A percentile compares a stretch with the other conserved stretches of the same genome.
These are phyloP conservation scores for Xylaria sp. DNA, from an alignment of 2,329 filamentous ascomycete genomes.

Conservation along the genomic window DNA sequence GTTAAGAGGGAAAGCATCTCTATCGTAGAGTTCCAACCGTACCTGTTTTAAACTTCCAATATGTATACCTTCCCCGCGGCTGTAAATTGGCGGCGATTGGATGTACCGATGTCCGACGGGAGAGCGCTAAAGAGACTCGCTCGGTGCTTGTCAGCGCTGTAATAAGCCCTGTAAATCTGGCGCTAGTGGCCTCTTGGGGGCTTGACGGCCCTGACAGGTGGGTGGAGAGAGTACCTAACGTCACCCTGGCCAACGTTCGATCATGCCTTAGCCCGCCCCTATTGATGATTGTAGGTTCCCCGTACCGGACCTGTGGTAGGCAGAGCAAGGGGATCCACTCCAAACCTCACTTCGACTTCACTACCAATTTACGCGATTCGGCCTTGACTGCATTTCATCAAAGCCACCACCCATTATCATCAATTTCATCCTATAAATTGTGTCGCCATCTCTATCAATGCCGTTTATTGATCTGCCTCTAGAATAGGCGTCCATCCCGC, in stretches of 20 bases:
- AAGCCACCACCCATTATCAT: constrained; percentile 40
- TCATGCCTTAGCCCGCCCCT: constrained; percentile 8
- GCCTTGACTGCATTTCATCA: constrained; percentile 47
- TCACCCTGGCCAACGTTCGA: neutral
- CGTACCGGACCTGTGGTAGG: constrained; percentile 1
- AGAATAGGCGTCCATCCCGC: constrained; percentile 44
- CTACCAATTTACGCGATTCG: constrained; percentile 49
- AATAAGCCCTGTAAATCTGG: neutral
- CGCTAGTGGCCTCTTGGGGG: neutral
- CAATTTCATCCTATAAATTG: constrained; percentile 36
- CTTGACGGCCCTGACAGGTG: neutral
- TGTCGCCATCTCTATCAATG: constrained; percentile 48
- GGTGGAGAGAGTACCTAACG: neutral
- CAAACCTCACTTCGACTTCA: constrained; percentile 45
- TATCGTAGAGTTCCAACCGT: too few species aligned
- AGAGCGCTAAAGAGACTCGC: too few species aligned
- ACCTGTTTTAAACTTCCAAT: too few species aligned
- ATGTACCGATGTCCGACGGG: neutral
- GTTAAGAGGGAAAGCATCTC: too few species aligned
- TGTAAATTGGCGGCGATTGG: neutral
- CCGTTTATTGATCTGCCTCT: constrained; percentile 45
- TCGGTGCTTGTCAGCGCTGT: neutral
- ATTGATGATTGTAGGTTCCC: constrained; percentile 5
- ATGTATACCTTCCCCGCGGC: neutral
- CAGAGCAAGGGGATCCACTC: constrained; percentile 18